phyloP scores from a whole-genome alignment of 1,284 basidiomycete species.

The Hemileia vastatrix region DNA sequence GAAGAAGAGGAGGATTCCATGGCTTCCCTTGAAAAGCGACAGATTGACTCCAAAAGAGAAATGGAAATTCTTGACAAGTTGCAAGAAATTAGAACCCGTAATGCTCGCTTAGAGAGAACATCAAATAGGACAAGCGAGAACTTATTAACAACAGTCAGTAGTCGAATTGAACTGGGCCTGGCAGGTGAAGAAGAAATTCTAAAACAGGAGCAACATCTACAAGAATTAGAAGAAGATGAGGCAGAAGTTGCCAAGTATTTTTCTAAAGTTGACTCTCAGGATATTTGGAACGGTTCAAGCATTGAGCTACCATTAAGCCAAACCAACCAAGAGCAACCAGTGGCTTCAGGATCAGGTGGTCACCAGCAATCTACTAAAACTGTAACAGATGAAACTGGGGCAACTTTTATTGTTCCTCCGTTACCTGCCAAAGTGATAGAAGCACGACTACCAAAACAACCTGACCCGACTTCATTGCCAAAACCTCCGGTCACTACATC shows the following conservation, averaged over 20 bases:
- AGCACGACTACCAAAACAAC: no score
- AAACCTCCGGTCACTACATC: slow-evolving; percentile 49
- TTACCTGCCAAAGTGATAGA: no score
- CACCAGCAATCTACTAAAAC: background rate
- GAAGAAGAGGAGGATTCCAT: slow-evolving; percentile 88
- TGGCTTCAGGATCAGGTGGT: slow-evolving; percentile 13
- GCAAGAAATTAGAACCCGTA: slow-evolving; percentile 84
- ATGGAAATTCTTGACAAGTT: slow-evolving; percentile 97
- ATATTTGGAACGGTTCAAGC: background rate
- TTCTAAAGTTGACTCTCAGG: slow-evolving; percentile 7
- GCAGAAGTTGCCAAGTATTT: slow-evolving; percentile 21
- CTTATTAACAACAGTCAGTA: slow-evolving; percentile 28
- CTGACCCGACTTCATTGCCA: slow-evolving; percentile 56
- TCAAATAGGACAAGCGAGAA: slow-evolving; percentile 29
- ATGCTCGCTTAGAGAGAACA: slow-evolving; percentile 72
- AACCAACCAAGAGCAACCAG: background rate
- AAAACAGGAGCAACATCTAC: slow-evolving; percentile 11
- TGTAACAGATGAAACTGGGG: background rate
- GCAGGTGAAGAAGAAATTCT: slow-evolving; percentile 15
- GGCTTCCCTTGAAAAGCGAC: slow-evolving; percentile 87
- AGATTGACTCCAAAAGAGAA: slow-evolving; percentile 82
- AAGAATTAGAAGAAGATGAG: slow-evolving; percentile 23
- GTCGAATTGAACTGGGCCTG: slow-evolving; percentile 18
- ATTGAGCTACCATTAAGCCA: background rate
- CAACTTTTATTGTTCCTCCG: background rate